Evolutionary conservation across 1,284 basidiomycete species (phyloP), one percentile per base, ranked within the genome.

Genomic region (Papiliotrema nemorosa): DNA sequence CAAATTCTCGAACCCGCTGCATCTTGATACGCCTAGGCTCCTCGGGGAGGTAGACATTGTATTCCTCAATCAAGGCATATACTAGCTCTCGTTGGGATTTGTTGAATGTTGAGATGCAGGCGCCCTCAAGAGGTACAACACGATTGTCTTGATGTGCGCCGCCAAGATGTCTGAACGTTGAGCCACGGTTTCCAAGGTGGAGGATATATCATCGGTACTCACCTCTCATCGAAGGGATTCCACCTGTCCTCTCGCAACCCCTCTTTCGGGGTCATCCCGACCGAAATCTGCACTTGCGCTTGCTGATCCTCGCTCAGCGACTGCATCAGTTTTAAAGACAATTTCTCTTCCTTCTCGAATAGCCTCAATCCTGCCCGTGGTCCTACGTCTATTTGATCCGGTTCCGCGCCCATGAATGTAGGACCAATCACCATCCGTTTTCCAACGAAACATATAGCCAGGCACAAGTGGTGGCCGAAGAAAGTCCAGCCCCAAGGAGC

Each of bases 221-320:
- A 34, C 59, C 63, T 42, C 57, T 73, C 70, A 50, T 73, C 71
- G 41, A 71, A 72, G 1, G 70, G 69, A 47, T 73, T 73, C 71
- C 71, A 73, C 25, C 68, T 44, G 33, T 69, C 69, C 42, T 66
- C 64, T 2, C 62, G 38, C n/a, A 72, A 48, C 4, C 63, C 62
- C 4, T 60, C 57, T 20, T 49, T 48, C 12, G 36, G 45, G 21
- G 53, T 55, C 64, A 71, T 66, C 16, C 53, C 61, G 46, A 56
- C 58, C 50, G 46, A 57, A 20, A 67, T 48, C 49, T 69, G 67
- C n/a, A 69, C 71, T 44, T 50, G 25, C 41, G 54, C 51, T 50
- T 67, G 64, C 36, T 66, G 64, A 37, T 66, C 68, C 9, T 50
- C 50, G n/a, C 49, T 52, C 39, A 73, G 50, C 3, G 33, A 41